Conservation (phyloP, 169 alveolate species). For the Cryptosporidium canis region DNA sequence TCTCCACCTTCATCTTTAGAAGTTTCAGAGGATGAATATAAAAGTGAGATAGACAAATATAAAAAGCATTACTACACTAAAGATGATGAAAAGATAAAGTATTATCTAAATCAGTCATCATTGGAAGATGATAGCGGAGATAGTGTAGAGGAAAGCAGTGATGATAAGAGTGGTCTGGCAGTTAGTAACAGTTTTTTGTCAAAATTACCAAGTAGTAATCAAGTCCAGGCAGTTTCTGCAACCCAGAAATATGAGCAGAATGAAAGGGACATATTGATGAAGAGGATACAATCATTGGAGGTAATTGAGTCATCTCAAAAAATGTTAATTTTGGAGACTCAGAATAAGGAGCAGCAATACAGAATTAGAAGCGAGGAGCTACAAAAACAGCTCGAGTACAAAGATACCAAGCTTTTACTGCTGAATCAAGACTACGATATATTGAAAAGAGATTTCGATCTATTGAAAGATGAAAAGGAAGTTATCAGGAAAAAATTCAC, state of each 20-base stretch:
- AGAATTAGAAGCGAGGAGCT: constrained; percentile 64
- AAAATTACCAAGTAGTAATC: not conserved
- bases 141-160: not conserved
- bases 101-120: not conserved
- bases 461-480: constrained; percentile 37
- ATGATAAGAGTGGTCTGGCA: not conserved
- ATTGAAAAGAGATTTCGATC: constrained; percentile 22
- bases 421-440: constrained; percentile 55
- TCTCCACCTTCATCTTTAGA: not conserved
- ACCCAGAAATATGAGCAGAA: not conserved
- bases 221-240: not conserved
- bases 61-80: not conserved
- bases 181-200: constrained; percentile 45
- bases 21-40: constrained; percentile 9
- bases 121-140: constrained; percentile 16
- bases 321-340: constrained; percentile 60
- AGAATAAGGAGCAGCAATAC: constrained; percentile 61
- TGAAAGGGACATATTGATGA: constrained; percentile 36
- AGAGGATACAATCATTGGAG: constrained; percentile 50
- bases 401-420: constrained; percentile 54
- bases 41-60: not conserved
- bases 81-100: constrained; percentile 27
- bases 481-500: constrained; percentile 14
- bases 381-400: constrained; percentile 58
- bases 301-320: constrained; percentile 71